Conservation (phyloP, 345 rosid species). For the Eucalyptus grandis region DNA sequence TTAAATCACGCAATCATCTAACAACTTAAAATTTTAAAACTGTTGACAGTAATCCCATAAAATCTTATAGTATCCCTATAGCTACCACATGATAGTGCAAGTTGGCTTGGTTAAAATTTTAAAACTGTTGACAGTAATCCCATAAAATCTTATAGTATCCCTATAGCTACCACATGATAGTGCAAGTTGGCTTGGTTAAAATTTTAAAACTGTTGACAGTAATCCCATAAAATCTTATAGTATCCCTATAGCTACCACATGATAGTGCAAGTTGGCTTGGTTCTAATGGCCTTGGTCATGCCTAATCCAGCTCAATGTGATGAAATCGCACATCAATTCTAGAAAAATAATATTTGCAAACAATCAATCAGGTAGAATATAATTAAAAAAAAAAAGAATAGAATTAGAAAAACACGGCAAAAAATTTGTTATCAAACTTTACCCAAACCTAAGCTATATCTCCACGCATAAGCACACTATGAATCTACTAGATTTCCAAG, state of each 20-base stretch:
- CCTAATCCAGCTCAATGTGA: neutral
- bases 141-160: no score
- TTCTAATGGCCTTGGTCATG: neutral
- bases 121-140: fast-evolving
- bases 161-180: neutral
- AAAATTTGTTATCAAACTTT: no score
- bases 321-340: no score
- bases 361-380: fast-evolving
- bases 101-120: neutral
- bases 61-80: no score
- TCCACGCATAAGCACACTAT: fast-evolving
- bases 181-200: neutral
- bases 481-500: no score
- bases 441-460: no score
- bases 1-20: no score
- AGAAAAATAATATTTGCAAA: no score
- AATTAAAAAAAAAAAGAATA: no score
- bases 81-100: neutral
- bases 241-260: no score
- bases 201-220: fast-evolving
- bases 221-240: no score
- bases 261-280: neutral
- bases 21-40: no score
- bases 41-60: fast-evolving
- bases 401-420: fast-evolving